Base-by-base conservation (phyloP, 306 rosid genomes). In the Psophocarpus tetragonolobus region DNA sequence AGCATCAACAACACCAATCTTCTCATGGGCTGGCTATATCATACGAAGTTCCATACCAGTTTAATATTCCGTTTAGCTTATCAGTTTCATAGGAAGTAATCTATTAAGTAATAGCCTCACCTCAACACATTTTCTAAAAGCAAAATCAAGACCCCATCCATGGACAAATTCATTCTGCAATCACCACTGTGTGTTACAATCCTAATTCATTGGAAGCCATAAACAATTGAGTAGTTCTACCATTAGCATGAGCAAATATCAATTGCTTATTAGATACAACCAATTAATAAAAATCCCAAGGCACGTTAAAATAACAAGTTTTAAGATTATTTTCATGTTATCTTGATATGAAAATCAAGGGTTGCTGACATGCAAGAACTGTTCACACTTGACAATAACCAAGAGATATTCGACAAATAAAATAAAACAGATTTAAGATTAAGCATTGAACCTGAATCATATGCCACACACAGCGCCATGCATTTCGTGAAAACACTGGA, bases 401-500 rank as follows among this genome's bases (percentile, higher is more conserved):
- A 54, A 17, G n/a, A 58, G 50, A 53, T 20, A 29, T 66, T 1
- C 11, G 32, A 9, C 30, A 7, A 29, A 14, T 2, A 54, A 6
- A 20, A 14, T 2, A 17, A 14, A 48, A 18, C 11, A 12, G n/a
- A n/a, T n/a, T n/a, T n/a, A 29, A 33, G 13, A 67, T 48, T 78
- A 30, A 23, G 9, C 64, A 20, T 33, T 15, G 71, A 81, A 92
- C 98, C 96, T 95, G 98, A 80, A 95, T 85, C 98, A 95, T 85
- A 75, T 95, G 87, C 98, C 98, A 95, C 84, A 91, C 98, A 64
- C 98, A 95, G 54, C 97, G 97, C 98, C 98, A 95, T 15, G 97
- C 97, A 73, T 85, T 82, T 79, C 98, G 91, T 1, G 98, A 91
- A 81, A 95, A 95, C 78, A 95, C 98, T 1, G 98, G 97, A 74